Evolutionary conservation across 257 asterid genomes (phyloP).

Genomic region (Scutellaria baicalensis): DNA sequence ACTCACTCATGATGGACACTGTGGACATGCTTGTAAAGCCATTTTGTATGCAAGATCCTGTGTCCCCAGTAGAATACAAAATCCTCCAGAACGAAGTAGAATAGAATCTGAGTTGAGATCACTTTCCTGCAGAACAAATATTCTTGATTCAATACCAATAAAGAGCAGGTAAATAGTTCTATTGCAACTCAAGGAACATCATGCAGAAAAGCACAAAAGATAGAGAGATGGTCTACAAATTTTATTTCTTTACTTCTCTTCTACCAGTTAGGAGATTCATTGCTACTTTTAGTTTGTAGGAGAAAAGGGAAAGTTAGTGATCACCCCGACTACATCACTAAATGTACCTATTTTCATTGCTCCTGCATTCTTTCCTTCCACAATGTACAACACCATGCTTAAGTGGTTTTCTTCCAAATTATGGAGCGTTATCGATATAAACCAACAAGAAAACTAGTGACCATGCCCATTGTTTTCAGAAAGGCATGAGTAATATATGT

Average conservation of each 20-base stretch:
- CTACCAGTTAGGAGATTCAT: background rate
- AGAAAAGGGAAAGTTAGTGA: background rate
- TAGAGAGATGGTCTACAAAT: background rate
- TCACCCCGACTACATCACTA: background rate
- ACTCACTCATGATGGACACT: slow-evolving; percentile 99
- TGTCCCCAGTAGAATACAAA: slow-evolving; percentile 99
- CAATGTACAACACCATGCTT: background rate
- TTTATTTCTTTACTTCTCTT: background rate
- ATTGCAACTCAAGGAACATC: slow-evolving; percentile 3
- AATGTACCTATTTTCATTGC: background rate
- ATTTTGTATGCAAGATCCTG: slow-evolving; percentile 85
- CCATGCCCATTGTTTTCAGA: background rate
- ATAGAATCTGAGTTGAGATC: slow-evolving; percentile 67
- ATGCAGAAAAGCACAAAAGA: background rate
- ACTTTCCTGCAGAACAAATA: slow-evolving; percentile 73
- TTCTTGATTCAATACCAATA: slow-evolving; percentile 3
- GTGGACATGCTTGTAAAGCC: slow-evolving; percentile 99
- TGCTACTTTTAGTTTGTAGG: background rate
- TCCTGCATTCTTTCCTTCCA: background rate
- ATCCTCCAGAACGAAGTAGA: slow-evolving; percentile 93
- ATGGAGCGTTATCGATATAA: background rate
- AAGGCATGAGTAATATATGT: background rate
- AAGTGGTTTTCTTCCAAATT: background rate
- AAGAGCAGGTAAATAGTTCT: background rate
- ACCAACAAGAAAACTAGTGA: background rate